Evolutionary conservation across 345 rosid species (phyloP).

Genomic region (Euclidium syriacum): DNA sequence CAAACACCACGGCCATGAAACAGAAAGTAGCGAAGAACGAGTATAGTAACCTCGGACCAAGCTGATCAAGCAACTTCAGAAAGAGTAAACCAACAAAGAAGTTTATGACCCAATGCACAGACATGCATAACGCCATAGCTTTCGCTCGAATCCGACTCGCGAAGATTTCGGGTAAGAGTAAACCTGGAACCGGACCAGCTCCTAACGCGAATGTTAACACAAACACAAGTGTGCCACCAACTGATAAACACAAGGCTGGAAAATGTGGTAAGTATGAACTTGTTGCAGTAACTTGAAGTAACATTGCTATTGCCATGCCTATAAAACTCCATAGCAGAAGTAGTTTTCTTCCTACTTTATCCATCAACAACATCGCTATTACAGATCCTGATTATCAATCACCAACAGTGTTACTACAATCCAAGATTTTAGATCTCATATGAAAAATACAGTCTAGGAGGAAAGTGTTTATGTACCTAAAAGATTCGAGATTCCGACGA

Average conservation of each 20-base stretch:
- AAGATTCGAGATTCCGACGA: conserved; percentile 74
- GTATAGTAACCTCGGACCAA: conserved; percentile 76
- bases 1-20: conserved; percentile 76
- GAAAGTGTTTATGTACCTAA: conserved; percentile 47
- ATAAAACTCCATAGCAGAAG: conserved; percentile 78
- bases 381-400: conserved; percentile 59
- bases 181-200: conserved; percentile 98
- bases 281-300: conserved; percentile 70
- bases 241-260: conserved; percentile 58
- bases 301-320: conserved; percentile 86
- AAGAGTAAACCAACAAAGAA: conserved; percentile 95
- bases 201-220: conserved; percentile 89
- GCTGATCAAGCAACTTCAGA: conserved; percentile 73
- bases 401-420: not conserved
- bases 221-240: conserved; percentile 87
- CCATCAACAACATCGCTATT: conserved; percentile 90
- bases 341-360: conserved; percentile 76
- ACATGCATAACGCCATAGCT: conserved; percentile 96
- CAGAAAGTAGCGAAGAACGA: conserved; percentile 74
- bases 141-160: conserved; percentile 88
- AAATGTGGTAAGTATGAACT: conserved; percentile 41
- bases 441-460: not conserved
- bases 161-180: conserved; percentile 93
- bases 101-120: conserved; percentile 96
- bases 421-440: not conserved